phyloP scores from a whole-genome alignment of 2,329 filamentous ascomycete genomes.

The Diplodia corticola region DNA sequence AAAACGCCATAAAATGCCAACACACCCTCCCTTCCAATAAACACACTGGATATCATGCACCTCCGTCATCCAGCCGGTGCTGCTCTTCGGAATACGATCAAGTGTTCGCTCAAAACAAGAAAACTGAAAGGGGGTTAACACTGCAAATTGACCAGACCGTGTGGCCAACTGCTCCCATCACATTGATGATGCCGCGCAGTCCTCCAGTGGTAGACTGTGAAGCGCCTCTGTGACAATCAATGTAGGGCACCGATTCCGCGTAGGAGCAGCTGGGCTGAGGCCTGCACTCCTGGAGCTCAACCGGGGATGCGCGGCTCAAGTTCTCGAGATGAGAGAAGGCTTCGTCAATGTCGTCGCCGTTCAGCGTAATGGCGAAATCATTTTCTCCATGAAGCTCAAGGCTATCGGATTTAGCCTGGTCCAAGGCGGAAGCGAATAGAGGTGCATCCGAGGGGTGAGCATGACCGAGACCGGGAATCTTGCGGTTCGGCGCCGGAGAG shows the following conservation, averaged over 20 bases:
- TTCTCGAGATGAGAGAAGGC: too few species aligned
- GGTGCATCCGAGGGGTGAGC: too few species aligned
- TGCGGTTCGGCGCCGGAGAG: neutral
- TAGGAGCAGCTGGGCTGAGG: too few species aligned
- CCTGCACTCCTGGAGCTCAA: too few species aligned
- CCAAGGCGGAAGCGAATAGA: too few species aligned
- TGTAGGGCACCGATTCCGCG: too few species aligned
- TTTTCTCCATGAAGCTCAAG: too few species aligned
- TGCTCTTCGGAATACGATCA: neutral
- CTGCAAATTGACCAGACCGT: neutral
- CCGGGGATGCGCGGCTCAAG: too few species aligned
- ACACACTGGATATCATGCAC: neutral
- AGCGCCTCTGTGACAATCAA: neutral
- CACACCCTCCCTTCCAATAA: neutral
- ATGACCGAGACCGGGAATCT: neutral
- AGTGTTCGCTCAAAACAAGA: neutral
- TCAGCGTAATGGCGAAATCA: too few species aligned
- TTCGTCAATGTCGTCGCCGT: too few species aligned
- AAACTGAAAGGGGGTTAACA: neutral
- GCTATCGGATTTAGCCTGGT: neutral
- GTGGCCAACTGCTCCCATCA: neutral
- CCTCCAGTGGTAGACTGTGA: neutral
- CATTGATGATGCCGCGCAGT: neutral
- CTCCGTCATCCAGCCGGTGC: neutral
- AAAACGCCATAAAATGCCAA: too few species aligned